phyloP scores from a whole-genome alignment of 805 yeast genomes.

The Ogataea ganodermae region DNA sequence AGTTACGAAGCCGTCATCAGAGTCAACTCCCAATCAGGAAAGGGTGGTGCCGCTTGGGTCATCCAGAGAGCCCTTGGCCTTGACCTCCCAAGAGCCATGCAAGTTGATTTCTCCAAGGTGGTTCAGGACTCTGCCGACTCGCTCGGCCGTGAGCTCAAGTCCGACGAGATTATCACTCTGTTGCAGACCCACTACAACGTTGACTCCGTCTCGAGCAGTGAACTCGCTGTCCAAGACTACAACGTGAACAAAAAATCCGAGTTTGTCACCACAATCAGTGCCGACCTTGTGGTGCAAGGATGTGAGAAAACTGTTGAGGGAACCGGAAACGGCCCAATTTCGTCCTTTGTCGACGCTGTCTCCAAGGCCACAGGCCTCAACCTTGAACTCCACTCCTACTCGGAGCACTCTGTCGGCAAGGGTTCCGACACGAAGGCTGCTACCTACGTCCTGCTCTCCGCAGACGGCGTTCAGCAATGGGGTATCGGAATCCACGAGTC shows the following conservation, averaged over 20 bases:
- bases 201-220: conserved; percentile 37
- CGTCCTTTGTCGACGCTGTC: conserved; percentile 68
- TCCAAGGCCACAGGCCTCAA: conserved; percentile 51
- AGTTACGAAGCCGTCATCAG: conserved; percentile 80
- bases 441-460: conserved; percentile 51
- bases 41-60: conserved; percentile 88
- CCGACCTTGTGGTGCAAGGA: conserved; percentile 39
- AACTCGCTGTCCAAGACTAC: conserved; percentile 44
- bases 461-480: conserved; percentile 50
- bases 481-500: conserved; percentile 94
- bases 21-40: conserved; percentile 85
- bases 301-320: conserved; percentile 44
- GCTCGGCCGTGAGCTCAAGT: conserved; percentile 67
- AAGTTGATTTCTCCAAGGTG: conserved; percentile 63
- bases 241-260: conserved; percentile 39
- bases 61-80: conserved; percentile 68
- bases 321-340: conserved; percentile 77
- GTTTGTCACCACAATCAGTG: conserved; percentile 45
- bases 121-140: conserved; percentile 68
- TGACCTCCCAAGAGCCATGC: conserved; percentile 72
- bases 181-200: conserved; percentile 59
- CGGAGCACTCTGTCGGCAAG: conserved; percentile 72
- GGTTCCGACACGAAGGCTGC: conserved; percentile 77
- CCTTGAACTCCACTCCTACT: conserved; percentile 65
- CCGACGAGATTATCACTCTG: conserved; percentile 61